These are phyloP conservation scores for Hippophae gyantsensis DNA, from an alignment of 306 rosid species.

Conservation along the genomic window DNA sequence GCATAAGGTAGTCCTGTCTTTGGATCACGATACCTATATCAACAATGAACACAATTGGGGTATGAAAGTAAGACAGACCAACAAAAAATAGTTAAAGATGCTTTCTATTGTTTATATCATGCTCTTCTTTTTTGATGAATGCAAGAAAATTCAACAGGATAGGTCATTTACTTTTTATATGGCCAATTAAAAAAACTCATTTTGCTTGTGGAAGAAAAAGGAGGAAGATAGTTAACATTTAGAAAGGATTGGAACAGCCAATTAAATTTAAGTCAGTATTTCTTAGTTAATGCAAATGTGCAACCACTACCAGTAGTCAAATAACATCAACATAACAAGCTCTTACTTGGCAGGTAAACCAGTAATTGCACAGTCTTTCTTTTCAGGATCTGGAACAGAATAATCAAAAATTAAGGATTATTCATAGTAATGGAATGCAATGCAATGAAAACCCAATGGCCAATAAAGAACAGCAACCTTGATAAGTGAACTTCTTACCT, in stretches of 20 bases:
- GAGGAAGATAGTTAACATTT: too few species aligned
- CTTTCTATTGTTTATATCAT: not conserved
- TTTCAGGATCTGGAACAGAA: conserved; percentile 67
- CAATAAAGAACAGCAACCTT: not conserved
- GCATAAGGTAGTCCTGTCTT: conserved; percentile 85
- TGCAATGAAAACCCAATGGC: not conserved
- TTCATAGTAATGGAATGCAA: not conserved
- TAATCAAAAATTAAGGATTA: conserved; percentile 9
- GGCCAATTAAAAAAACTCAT: too few species aligned
- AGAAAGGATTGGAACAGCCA: not conserved
- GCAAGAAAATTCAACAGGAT: not conserved
- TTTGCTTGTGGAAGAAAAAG: too few species aligned
- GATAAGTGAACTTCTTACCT: too few species aligned
- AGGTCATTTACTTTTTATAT: too few species aligned
- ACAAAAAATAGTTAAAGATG: not conserved
- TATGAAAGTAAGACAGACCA: not conserved
- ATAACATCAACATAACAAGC: conserved; percentile 20
- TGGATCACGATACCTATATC: conserved; percentile 82
- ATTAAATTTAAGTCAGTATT: not conserved
- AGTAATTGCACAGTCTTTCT: conserved; percentile 66
- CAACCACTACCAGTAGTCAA: not conserved
- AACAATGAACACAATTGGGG: conserved; percentile 19
- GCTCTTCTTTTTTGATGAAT: not conserved
- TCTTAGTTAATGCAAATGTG: not conserved
- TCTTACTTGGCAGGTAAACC: conserved; percentile 97